Conservation (phyloP, 2,329 filamentous ascomycete genomes). For the Chrysoporthe austroafricana region DNA sequence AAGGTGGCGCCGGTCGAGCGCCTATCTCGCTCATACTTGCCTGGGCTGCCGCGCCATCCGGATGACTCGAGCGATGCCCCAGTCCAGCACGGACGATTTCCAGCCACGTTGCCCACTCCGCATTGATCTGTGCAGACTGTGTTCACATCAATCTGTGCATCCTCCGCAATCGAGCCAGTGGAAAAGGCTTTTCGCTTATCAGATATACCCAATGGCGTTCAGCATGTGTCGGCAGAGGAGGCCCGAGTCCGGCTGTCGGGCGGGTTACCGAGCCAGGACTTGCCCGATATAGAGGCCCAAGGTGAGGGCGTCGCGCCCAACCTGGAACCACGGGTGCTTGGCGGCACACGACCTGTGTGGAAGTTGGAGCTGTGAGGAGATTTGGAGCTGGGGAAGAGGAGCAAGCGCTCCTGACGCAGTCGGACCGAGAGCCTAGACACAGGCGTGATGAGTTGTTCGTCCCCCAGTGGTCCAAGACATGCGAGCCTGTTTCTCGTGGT, state of each 20-base stretch:
- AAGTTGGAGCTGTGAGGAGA: slow-evolving; percentile 5
- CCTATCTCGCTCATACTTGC: slow-evolving; percentile 7
- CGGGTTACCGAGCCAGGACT: slow-evolving; percentile 27
- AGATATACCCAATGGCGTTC: not conserved
- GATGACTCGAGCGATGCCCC: slow-evolving; percentile 10
- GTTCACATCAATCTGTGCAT: slow-evolving; percentile 7
- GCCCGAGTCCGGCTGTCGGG: slow-evolving; percentile 24
- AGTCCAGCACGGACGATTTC: not conserved
- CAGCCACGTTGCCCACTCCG: not conserved
- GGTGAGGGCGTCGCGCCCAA: slow-evolving; percentile 17
- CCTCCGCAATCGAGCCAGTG: not conserved
- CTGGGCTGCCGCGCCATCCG: not conserved
- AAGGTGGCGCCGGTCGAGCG: not conserved
- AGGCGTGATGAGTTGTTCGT: not conserved
- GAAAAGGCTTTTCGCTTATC: slow-evolving; percentile 3
- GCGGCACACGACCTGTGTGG: not conserved
- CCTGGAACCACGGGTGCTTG: slow-evolving; percentile 8
- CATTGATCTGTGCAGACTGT: slow-evolving; percentile 27
- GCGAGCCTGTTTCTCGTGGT: not conserved
- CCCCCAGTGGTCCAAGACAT: not conserved
- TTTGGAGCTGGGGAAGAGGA: not conserved
- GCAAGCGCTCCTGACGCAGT: not conserved
- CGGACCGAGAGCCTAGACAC: not conserved
- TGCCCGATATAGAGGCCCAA: slow-evolving; percentile 25
- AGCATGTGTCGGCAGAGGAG: not conserved